Evolutionary conservation across 202 grass and related monocot genomes (phyloP).

Genomic region (Dendrocalamus latiflorus): DNA sequence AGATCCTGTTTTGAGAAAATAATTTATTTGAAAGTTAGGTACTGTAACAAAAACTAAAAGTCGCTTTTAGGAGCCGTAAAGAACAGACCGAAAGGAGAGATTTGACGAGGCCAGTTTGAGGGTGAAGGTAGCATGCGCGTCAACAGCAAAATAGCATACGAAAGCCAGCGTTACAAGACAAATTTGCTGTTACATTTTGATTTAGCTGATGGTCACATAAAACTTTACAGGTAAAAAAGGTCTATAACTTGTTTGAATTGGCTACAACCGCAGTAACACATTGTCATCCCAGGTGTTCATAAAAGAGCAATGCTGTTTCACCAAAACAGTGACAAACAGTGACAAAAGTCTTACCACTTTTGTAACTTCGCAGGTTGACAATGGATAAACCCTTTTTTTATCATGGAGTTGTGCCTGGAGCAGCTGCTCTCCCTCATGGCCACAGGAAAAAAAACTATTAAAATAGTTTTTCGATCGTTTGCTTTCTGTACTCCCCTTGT

Average conservation of each 20-base stretch:
- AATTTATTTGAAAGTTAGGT: too few species aligned
- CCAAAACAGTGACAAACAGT: conserved; percentile 7
- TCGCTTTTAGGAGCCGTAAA: too few species aligned
- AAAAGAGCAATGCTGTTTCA: neutral
- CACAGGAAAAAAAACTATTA: neutral
- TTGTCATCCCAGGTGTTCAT: neutral
- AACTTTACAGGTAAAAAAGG: neutral
- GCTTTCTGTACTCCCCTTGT: conserved; percentile 16
- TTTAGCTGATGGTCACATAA: conserved; percentile 5
- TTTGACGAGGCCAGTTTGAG: neutral
- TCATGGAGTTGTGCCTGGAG: conserved; percentile 4
- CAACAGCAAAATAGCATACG: conserved; percentile 13
- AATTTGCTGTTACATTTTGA: conserved; percentile 5
- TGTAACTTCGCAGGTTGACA: conserved; percentile 36
- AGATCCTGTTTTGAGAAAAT: too few species aligned
- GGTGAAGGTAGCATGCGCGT: neutral
- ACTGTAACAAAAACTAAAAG: too few species aligned
- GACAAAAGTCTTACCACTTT: conserved; percentile 17
- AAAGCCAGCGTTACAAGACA: neutral
- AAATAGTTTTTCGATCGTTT: conserved; percentile 30
- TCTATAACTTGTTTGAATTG: conserved; percentile 23
- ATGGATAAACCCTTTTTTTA: neutral
- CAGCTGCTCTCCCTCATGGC: conserved; percentile 6
- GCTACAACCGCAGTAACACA: neutral
- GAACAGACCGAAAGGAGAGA: neutral